A percentile compares a stretch with the other conserved stretches of the same genome.
phyloP scores from a whole-genome alignment of 2,329 filamentous ascomycete genomes.

The Pezicula rhizophila region DNA sequence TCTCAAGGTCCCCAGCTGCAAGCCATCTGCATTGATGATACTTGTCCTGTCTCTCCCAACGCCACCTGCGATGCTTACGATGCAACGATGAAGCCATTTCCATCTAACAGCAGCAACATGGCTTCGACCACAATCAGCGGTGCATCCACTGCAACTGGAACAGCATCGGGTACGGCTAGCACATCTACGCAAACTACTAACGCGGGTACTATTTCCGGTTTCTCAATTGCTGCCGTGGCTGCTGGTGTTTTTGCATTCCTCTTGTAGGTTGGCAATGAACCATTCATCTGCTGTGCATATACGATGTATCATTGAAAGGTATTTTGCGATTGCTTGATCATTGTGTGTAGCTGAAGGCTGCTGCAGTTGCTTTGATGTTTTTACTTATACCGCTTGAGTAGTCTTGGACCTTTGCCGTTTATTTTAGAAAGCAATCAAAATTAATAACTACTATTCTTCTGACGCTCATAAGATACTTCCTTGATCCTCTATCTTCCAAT shows the following conservation, averaged over 20 bases:
- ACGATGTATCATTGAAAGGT: too few relatives aligned
- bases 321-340: too few relatives aligned
- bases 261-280: slow-evolving; percentile 8
- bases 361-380: too few relatives aligned
- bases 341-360: too few relatives aligned
- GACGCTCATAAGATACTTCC: too few relatives aligned
- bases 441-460: too few relatives aligned
- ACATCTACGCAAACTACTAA: slow-evolving; percentile 1
- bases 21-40: slow-evolving; percentile 47
- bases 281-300: too few relatives aligned
- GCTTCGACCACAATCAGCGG: not conserved
- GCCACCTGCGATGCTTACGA: slow-evolving; percentile 41
- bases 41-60: slow-evolving; percentile 41
- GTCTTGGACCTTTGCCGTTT: too few relatives aligned
- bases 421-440: too few relatives aligned
- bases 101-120: slow-evolving; percentile 9
- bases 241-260: slow-evolving; percentile 13
- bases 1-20: slow-evolving; percentile 42
- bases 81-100: slow-evolving; percentile 7
- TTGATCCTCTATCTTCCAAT: too few relatives aligned
- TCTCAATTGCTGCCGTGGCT: slow-evolving; percentile 14
- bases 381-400: too few relatives aligned
- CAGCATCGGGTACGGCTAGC: not conserved
- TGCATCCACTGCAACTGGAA: not conserved
- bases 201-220: slow-evolving; percentile 5